A percentile compares a stretch with the other conserved stretches of the same genome.
phyloP scores from a whole-genome alignment of 768 basidiomycete species.

The Lactifluus pinguis region DNA sequence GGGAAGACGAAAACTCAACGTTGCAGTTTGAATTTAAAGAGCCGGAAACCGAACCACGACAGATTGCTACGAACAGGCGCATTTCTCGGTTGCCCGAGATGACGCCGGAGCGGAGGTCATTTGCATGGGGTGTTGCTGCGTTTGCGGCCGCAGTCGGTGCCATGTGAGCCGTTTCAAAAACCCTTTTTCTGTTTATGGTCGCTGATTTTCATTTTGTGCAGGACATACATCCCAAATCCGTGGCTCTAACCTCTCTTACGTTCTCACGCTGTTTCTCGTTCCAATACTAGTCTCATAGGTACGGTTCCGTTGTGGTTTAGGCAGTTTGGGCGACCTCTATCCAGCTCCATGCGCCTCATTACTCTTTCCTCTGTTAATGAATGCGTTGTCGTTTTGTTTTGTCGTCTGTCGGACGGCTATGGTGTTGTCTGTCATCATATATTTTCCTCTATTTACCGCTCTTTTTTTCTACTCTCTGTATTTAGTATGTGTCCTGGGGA shows the following conservation, averaged over 20 bases:
- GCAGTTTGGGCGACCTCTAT: background rate
- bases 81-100: constrained; percentile 41
- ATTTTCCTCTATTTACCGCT: background rate
- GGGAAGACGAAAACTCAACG: constrained; percentile 47
- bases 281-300: constrained; percentile 3
- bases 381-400: background rate
- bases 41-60: constrained; percentile 47
- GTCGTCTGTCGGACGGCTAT: constrained; percentile 4
- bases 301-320: background rate
- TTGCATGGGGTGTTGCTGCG: constrained; percentile 77
- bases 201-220: constrained; percentile 20
- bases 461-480: constrained; percentile 3
- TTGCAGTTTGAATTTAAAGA: constrained; percentile 61
- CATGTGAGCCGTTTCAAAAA: constrained; percentile 41
- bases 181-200: background rate
- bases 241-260: constrained; percentile 33
- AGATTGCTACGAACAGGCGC: constrained; percentile 56
- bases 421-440: constrained; percentile 5
- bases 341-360: background rate
- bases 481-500: constrained; percentile 6
- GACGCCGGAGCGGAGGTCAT: constrained; percentile 61
- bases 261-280: background rate
- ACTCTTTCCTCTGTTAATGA: background rate
- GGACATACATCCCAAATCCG: constrained; percentile 53
- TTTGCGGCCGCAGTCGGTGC: constrained; percentile 80